Percentiles rank a stretch among this genome's conserved stretches.
Conservation (phyloP, 306 rosid species). For the Cucurbita ficifolia region DNA sequence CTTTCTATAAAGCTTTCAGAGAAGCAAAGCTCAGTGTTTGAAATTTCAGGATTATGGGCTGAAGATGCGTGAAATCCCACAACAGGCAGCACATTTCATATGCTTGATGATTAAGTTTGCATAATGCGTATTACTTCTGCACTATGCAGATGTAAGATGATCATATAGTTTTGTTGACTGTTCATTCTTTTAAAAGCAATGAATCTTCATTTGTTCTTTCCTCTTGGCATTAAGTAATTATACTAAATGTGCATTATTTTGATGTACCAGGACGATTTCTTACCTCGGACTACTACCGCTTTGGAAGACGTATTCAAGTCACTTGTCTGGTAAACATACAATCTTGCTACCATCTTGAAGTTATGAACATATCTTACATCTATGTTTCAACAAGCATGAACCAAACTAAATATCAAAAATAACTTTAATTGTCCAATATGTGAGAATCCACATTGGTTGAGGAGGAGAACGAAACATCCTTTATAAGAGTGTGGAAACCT, state of each 20-base stretch:
- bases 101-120: neutral
- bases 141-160: neutral
- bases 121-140: neutral
- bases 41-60: neutral
- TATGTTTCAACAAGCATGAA: neutral
- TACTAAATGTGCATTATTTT: conserved; percentile 4
- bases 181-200: neutral
- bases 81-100: neutral
- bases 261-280: conserved; percentile 74
- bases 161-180: neutral
- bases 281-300: conserved; percentile 77
- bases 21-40: neutral
- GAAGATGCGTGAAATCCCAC: neutral
- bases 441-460: too few species aligned
- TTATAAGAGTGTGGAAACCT: too few species aligned
- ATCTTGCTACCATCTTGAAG: conserved; percentile 2
- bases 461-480: too few species aligned
- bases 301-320: conserved; percentile 55
- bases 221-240: neutral
- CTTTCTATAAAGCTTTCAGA: neutral
- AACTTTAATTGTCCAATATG: neutral
- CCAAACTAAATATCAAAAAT: neutral
- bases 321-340: conserved; percentile 57
- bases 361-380: conserved; percentile 7
- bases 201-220: neutral